These are phyloP conservation scores for Carex kokanica DNA, from an alignment of 176 grass and related monocot genomes.

Conservation along the genomic window DNA sequence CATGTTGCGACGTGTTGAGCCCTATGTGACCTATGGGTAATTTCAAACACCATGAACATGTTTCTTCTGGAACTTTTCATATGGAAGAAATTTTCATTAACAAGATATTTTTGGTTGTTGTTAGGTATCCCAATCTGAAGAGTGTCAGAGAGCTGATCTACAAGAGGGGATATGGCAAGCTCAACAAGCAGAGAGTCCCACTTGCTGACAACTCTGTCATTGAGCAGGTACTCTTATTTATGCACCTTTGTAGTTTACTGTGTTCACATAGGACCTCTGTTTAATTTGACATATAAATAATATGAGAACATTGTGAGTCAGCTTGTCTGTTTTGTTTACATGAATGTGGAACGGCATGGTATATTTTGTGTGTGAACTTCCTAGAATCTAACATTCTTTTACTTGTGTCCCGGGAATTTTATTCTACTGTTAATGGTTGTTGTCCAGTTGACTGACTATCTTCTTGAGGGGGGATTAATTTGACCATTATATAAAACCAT, in stretches of 20 bases:
- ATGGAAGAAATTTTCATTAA: not conserved
- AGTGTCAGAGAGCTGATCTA: slow-evolving; percentile 86
- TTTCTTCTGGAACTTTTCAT: not conserved
- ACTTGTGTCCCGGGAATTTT: not conserved
- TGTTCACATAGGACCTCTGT: not conserved
- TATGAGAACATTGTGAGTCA: not conserved
- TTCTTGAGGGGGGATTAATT: not conserved
- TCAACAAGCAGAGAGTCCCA: slow-evolving; percentile 81
- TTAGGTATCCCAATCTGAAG: slow-evolving; percentile 87
- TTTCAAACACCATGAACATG: not conserved
- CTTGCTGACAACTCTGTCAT: slow-evolving; percentile 64
- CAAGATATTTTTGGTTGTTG: not conserved
- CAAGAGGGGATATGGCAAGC: slow-evolving; percentile 80
- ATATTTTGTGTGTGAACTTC: not conserved
- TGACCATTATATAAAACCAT: no score
- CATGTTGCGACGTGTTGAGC: slow-evolving; percentile 87
- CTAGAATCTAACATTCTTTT: not conserved
- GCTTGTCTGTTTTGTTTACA: not conserved
- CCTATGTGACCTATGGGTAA: slow-evolving; percentile 96
- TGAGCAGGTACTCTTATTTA: slow-evolving; percentile 40
- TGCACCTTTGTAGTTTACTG: not conserved
- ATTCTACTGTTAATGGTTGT: no score
- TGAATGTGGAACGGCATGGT: not conserved
- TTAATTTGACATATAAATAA: not conserved
- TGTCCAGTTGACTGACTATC: not conserved